Evolutionary conservation across 371 early-diverging fungal species (phyloP).

Genomic region (Circinella umbellata): DNA sequence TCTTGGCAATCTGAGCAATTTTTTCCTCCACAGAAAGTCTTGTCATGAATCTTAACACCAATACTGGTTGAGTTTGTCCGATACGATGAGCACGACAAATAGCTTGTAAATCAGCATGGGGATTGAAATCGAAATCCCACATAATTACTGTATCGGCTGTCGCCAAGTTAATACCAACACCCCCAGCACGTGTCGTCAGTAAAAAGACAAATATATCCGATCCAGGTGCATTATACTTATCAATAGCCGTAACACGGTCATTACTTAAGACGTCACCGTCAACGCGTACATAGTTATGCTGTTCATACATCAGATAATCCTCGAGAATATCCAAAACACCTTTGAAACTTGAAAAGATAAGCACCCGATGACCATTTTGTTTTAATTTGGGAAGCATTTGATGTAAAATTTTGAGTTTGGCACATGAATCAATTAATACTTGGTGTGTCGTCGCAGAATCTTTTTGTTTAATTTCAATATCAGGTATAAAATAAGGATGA

Average conservation of each 20-base stretch:
- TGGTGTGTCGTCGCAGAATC: conserved; percentile 45
- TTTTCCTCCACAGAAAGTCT: conserved; percentile 72
- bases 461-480: conserved; percentile 44
- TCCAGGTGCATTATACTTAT: conserved; percentile 79
- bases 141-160: conserved; percentile 95
- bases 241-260: conserved; percentile 77
- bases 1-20: conserved; percentile 83
- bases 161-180: conserved; percentile 94
- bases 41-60: conserved; percentile 87
- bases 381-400: conserved; percentile 67
- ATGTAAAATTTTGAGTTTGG: conserved; percentile 74
- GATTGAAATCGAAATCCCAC: conserved; percentile 96
- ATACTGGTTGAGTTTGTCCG: conserved; percentile 90
- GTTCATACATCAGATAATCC: conserved; percentile 68
- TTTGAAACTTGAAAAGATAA: conserved; percentile 82
- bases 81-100: conserved; percentile 94
- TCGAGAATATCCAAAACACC: conserved; percentile 66
- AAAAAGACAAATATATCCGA: conserved; percentile 83
- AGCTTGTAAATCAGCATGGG: conserved; percentile 91
- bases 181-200: conserved; percentile 90
- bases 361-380: conserved; percentile 64
- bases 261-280: conserved; percentile 79
- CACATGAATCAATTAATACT: conserved; percentile 67
- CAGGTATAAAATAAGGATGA: conserved; percentile 77
- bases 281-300: conserved; percentile 69